Evolutionary conservation across 768 basidiomycete genomes (phyloP).

Genomic region (Collybia mongolica): DNA sequence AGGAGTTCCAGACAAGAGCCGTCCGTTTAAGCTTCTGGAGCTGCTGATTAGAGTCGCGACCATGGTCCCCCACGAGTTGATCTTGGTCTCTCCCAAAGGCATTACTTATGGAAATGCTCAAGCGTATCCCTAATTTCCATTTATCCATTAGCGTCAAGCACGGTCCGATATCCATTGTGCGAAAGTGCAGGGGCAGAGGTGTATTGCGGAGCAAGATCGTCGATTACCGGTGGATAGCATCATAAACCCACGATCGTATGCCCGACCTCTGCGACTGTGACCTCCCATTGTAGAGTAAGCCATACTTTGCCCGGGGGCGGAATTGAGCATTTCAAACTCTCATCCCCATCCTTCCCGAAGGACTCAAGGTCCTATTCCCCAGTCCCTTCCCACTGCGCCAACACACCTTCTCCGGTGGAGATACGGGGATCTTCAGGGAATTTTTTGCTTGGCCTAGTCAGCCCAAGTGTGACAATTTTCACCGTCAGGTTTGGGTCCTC

Average conservation of each 20-base stretch:
- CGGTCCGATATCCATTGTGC: no score
- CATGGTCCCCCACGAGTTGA: no score
- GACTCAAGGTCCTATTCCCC: constrained; percentile 17
- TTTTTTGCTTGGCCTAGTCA: background rate
- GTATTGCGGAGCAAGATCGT: no score
- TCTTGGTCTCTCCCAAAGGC: no score
- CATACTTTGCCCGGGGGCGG: constrained; percentile 28
- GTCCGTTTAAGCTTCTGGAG: no score
- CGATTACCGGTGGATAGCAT: no score
- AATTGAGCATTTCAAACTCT: constrained; percentile 29
- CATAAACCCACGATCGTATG: constrained; percentile 2
- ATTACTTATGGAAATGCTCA: no score
- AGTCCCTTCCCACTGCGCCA: constrained; percentile 31
- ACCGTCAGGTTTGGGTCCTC: constrained; percentile 37
- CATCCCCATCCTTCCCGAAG: constrained; percentile 32
- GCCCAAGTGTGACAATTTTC: constrained; percentile 33
- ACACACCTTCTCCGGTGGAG: constrained; percentile 21
- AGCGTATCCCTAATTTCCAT: no score
- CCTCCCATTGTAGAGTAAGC: constrained; percentile 23
- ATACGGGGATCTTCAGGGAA: constrained; percentile 4
- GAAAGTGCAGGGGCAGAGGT: no score
- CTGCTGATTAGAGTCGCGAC: no score
- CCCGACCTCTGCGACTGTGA: background rate
- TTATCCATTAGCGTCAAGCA: no score
- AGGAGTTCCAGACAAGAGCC: no score